Conservation (phyloP, 768 basidiomycete species). For the Podaxis sp. region DNA sequence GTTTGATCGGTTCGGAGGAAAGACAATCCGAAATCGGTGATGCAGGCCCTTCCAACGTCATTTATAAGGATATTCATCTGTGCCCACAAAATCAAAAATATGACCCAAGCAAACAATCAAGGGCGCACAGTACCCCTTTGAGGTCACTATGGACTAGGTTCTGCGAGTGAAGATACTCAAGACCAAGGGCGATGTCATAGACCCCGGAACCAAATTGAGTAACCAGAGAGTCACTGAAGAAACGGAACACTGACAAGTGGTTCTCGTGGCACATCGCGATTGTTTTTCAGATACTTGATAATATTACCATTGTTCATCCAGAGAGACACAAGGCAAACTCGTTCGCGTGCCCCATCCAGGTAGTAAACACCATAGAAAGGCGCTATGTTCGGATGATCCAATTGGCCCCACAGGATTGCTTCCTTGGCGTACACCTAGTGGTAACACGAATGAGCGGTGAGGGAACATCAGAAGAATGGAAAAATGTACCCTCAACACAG, state of each 20-base stretch:
- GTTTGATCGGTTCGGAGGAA: slow-evolving; percentile 8
- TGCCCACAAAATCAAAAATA: neutral
- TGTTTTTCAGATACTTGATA: neutral
- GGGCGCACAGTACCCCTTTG: slow-evolving; percentile 17
- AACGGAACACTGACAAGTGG: neutral
- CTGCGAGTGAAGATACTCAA: slow-evolving; percentile 19
- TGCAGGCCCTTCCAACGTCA: slow-evolving; percentile 15
- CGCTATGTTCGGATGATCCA: slow-evolving; percentile 8
- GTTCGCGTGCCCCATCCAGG: slow-evolving; percentile 4
- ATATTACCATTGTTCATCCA: slow-evolving; percentile 14
- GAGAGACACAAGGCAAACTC: slow-evolving; percentile 7
- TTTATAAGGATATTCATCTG: slow-evolving; percentile 22
- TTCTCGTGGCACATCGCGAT: neutral
- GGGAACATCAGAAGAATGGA: neutral
- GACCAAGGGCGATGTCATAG: slow-evolving; percentile 17
- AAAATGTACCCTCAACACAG: slow-evolving; percentile 23
- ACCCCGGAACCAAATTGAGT: neutral
- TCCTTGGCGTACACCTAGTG: slow-evolving; percentile 17
- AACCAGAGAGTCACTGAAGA: neutral
- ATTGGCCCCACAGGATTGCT: slow-evolving; percentile 12
- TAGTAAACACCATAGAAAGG: slow-evolving; percentile 12
- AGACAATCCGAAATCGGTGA: slow-evolving; percentile 23
- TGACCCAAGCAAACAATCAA: neutral
- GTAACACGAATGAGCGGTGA: neutral
- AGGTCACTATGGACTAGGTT: slow-evolving; percentile 21